A percentile compares a stretch with the other conserved stretches of the same genome.
Evolutionary conservation across 176 grass and related monocot species (phyloP).

Genomic region (Carex kokanica): DNA sequence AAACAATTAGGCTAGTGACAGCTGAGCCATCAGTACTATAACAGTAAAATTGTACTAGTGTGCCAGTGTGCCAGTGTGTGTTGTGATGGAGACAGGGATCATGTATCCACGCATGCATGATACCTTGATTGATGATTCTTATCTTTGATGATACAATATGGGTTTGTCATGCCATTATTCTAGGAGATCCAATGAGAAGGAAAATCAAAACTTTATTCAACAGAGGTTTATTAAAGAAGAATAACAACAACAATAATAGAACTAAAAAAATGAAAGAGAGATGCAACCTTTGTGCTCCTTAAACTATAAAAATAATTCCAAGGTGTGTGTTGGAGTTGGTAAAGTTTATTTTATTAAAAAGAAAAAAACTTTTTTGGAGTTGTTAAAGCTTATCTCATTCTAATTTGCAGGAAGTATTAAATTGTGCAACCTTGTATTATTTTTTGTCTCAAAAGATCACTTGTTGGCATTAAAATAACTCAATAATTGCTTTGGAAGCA

Average conservation of each 20-base stretch:
- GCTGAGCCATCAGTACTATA: conserved; percentile 13
- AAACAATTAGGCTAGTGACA: conserved; percentile 1
- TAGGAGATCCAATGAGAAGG: neutral
- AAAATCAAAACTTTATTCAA: neutral
- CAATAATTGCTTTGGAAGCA: neutral
- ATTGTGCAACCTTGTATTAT: neutral
- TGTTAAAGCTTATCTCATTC: neutral
- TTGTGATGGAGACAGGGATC: neutral
- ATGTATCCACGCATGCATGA: neutral
- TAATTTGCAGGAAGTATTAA: neutral
- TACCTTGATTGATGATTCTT: neutral
- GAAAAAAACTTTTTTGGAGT: neutral
- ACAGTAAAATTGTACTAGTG: neutral
- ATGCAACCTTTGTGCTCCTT: no score
- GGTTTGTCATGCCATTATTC: neutral
- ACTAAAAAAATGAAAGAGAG: neutral
- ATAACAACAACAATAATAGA: neutral
- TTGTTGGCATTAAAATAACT: neutral
- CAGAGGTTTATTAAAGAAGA: neutral
- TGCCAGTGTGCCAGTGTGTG: neutral
- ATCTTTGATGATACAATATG: neutral
- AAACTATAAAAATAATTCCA: neutral
- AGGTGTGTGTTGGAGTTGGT: neutral
- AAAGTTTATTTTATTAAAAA: neutral
- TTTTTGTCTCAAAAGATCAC: neutral